Evolutionary conservation across 768 basidiomycete species (phyloP).

Genomic region (Podaxis sp.): DNA sequence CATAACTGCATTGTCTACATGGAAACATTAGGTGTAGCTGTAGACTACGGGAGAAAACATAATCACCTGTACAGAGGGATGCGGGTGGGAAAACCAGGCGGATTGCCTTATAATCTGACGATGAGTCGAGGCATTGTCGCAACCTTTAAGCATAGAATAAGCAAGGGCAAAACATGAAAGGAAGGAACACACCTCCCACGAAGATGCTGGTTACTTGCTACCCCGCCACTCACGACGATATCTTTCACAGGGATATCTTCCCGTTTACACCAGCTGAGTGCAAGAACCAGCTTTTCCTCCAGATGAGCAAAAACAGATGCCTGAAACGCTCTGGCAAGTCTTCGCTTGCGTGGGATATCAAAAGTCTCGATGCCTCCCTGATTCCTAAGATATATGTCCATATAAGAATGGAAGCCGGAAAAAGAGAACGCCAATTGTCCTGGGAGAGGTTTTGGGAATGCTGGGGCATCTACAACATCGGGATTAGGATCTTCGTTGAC

Average conservation of each 20-base stretch:
- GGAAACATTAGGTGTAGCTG: not conserved
- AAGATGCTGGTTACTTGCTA: constrained; percentile 82
- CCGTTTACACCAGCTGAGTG: constrained; percentile 41
- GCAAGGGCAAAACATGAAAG: not conserved
- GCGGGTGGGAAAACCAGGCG: constrained; percentile 73
- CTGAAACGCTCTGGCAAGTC: constrained; percentile 75
- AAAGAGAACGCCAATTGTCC: constrained; percentile 75
- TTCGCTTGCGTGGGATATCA: constrained; percentile 36
- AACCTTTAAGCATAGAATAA: constrained; percentile 25
- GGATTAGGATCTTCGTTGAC: constrained; percentile 39
- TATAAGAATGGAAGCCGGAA: constrained; percentile 69
- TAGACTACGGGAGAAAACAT: not conserved
- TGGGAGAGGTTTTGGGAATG: constrained; percentile 49
- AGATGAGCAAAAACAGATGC: constrained; percentile 69
- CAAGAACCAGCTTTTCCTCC: constrained; percentile 68
- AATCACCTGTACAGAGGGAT: constrained; percentile 76
- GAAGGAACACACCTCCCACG: constrained; percentile 51
- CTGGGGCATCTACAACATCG: constrained; percentile 30
- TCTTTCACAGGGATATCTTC: constrained; percentile 47
- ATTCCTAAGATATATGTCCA: constrained; percentile 55
- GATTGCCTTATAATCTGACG: constrained; percentile 28
- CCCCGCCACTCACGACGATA: constrained; percentile 88
- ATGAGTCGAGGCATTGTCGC: constrained; percentile 16
- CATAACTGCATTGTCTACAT: constrained; percentile 93
- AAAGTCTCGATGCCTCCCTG: constrained; percentile 43